Evolutionary conservation across 306 rosid genomes (phyloP).

Genomic region (Alnus rubra): DNA sequence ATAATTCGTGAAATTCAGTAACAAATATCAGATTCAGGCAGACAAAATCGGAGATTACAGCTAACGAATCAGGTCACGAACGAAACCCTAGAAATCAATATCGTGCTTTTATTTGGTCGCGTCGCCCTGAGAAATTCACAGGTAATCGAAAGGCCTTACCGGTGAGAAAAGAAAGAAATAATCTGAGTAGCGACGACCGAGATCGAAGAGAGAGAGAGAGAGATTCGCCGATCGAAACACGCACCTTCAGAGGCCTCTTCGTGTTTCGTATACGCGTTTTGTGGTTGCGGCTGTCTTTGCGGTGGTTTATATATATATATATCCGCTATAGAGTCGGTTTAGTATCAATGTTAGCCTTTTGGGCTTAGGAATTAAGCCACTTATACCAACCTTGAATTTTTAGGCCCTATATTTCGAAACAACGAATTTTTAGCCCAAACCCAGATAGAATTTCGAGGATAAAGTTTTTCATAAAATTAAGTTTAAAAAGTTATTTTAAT

Average conservation of each 20-base stretch:
- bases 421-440: no score
- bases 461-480: no score
- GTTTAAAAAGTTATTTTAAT: no score
- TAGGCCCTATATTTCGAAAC: no score
- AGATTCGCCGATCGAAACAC: background rate
- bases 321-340: no score
- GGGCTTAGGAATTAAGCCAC: no score
- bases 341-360: no score
- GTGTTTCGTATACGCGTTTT: background rate
- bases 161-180: constrained; percentile 27
- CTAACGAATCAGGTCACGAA: constrained; percentile 18
- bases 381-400: no score
- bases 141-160: constrained; percentile 73
- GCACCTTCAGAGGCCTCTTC: background rate
- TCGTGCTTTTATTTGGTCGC: constrained; percentile 5
- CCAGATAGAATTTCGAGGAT: no score
- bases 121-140: constrained; percentile 47
- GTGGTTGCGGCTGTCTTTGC: background rate
- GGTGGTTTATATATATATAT: no score
- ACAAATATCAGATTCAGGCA: background rate
- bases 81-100: constrained; percentile 51
- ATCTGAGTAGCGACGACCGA: background rate
- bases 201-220: background rate
- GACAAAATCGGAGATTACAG: constrained; percentile 1
- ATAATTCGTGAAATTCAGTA: background rate